phyloP scores from a whole-genome alignment of 225 moss, liverwort and hornwort species.

The Rhytidiadelphus loreus region DNA sequence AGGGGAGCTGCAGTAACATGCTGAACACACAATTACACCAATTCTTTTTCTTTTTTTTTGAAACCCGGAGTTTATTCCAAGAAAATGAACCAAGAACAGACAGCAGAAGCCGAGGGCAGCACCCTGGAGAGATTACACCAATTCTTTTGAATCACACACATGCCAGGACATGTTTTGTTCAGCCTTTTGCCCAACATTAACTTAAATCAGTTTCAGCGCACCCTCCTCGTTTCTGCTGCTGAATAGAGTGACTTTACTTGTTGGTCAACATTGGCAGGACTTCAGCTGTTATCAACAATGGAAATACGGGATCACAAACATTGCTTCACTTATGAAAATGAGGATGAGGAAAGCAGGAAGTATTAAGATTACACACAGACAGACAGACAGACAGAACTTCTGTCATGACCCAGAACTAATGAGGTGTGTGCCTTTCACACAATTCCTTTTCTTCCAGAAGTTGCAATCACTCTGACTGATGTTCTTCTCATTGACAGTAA shows the following conservation, averaged over 20 bases:
- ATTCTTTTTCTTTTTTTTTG: too few species aligned
- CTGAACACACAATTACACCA: neutral
- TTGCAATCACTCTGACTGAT: neutral
- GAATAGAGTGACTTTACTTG: neutral
- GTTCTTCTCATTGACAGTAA: neutral
- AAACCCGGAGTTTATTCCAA: too few species aligned
- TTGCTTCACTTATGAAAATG: neutral
- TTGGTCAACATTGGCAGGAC: neutral
- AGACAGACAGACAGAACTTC: neutral
- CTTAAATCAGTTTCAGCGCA: too few species aligned
- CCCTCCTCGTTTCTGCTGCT: neutral
- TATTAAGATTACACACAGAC: neutral
- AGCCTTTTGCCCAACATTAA: neutral
- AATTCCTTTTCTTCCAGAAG: neutral
- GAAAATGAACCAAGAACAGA: too few species aligned
- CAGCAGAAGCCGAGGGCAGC: too few species aligned
- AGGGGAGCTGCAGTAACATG: neutral
- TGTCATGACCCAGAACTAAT: neutral
- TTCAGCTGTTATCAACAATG: neutral
- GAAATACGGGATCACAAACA: neutral
- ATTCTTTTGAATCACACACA: neutral
- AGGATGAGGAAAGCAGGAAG: neutral
- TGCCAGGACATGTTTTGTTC: neutral
- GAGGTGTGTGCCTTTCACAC: neutral
- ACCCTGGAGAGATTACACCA: too few species aligned